phyloP scores from a whole-genome alignment of 2,329 filamentous ascomycete genomes.

The Sporothrix dimorphospora region DNA sequence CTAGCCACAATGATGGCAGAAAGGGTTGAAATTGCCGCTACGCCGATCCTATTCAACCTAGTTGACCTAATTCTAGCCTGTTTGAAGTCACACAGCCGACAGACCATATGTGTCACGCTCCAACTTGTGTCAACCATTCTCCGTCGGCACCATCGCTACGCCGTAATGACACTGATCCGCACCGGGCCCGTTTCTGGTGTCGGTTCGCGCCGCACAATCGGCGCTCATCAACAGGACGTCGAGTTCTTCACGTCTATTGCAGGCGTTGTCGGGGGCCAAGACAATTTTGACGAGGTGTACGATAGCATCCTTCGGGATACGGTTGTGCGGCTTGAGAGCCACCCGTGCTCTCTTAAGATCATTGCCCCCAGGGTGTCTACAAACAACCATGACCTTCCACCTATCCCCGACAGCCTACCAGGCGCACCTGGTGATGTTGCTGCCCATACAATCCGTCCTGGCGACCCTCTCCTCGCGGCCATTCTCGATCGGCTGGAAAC shows the following conservation, averaged over 20 bases:
- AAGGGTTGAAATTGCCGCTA: constrained; percentile 71
- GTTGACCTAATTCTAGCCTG: constrained; percentile 89
- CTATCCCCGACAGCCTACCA: constrained; percentile 58
- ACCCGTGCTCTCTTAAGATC: constrained; percentile 72
- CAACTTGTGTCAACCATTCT: constrained; percentile 86
- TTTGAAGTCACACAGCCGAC: constrained; percentile 78
- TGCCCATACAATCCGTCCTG: constrained; percentile 63
- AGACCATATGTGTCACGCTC: constrained; percentile 87
- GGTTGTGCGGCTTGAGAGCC: constrained; percentile 68
- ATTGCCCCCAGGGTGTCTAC: constrained; percentile 63
- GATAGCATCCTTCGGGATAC: constrained; percentile 72
- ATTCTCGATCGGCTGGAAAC: constrained; percentile 69
- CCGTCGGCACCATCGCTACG: constrained; percentile 84
- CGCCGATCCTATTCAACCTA: constrained; percentile 88
- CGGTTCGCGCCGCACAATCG: constrained; percentile 62
- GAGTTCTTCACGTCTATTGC: constrained; percentile 72
- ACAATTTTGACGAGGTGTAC: constrained; percentile 74
- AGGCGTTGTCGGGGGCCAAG: constrained; percentile 67
- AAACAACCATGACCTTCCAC: constrained; percentile 60
- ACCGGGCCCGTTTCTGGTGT: constrained; percentile 55
- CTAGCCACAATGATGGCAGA: constrained; percentile 78
- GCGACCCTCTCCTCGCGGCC: constrained; percentile 66
- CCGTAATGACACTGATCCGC: constrained; percentile 74
- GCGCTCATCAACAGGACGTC: constrained; percentile 74
- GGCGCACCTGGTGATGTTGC: constrained; percentile 64